A percentile compares a stretch with the other conserved stretches of the same genome.
phyloP scores from a whole-genome alignment of 768 basidiomycete species.

The Plicaturopsis crispa region DNA sequence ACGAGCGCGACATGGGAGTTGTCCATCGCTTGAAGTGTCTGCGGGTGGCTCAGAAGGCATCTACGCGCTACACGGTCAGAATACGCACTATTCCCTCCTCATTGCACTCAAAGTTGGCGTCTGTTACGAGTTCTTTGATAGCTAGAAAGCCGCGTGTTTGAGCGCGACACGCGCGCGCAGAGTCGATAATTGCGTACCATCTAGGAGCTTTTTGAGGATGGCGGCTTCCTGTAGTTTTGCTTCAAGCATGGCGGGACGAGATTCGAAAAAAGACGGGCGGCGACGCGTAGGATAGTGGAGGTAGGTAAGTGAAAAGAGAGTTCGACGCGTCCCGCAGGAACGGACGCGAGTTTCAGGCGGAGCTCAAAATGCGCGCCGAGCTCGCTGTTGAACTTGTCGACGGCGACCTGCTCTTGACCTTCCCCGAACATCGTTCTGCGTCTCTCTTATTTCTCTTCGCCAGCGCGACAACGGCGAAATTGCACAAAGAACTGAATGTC shows the following conservation, averaged over 20 bases:
- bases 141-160: slow-evolving; percentile 51
- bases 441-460: too few relatives aligned
- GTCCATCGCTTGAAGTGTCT: slow-evolving; percentile 98
- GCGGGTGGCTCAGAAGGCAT: too few relatives aligned
- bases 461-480: too few relatives aligned
- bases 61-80: slow-evolving; percentile 4
- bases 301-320: slow-evolving; percentile 17
- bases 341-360: too few relatives aligned
- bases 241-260: too few relatives aligned
- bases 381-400: too few relatives aligned
- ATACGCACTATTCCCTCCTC: slow-evolving; percentile 85
- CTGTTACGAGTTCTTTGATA: slow-evolving; percentile 95
- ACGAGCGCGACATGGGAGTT: slow-evolving; percentile 99
- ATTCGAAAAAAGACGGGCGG: too few relatives aligned
- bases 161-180: not conserved
- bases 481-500: too few relatives aligned
- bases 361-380: too few relatives aligned
- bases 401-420: too few relatives aligned
- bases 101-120: slow-evolving; percentile 96
- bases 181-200: slow-evolving; percentile 48
- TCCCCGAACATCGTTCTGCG: too few relatives aligned
- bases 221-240: slow-evolving; percentile 85
- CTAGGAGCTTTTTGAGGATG: slow-evolving; percentile 86
- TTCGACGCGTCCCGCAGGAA: slow-evolving; percentile 22
- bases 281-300: slow-evolving; percentile 11